These are phyloP conservation scores for Trypanosomatidae sp. DNA, from an alignment of 208 protist species.

Conservation along the genomic window DNA sequence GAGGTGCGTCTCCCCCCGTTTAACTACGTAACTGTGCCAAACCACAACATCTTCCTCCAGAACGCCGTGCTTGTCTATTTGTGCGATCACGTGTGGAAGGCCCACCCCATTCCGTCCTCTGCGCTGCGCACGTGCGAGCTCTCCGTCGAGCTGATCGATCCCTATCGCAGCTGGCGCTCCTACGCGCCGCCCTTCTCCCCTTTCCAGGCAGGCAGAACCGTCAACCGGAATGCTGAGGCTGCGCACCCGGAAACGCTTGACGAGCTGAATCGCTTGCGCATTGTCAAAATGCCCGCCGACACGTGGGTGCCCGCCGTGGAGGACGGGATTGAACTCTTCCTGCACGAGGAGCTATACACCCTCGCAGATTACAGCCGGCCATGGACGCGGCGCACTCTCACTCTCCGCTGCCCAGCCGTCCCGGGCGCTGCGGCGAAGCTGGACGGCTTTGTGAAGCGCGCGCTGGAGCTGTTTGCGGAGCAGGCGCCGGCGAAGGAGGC, in stretches of 20 bases:
- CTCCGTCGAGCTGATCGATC: slow-evolving; percentile 8
- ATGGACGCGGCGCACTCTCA: slow-evolving; percentile 12
- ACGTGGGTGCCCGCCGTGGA: slow-evolving; percentile 4
- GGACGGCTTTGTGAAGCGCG: slow-evolving; percentile 28
- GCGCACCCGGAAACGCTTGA: neutral
- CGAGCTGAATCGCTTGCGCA: slow-evolving; percentile 10
- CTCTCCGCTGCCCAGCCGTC: slow-evolving; percentile 7
- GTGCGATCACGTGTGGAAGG: slow-evolving; percentile 10
- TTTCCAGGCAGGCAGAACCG: neutral
- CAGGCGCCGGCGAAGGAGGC: slow-evolving; percentile 1
- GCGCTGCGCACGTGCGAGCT: neutral
- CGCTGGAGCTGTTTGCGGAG: slow-evolving; percentile 27
- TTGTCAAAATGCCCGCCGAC: slow-evolving; percentile 2
- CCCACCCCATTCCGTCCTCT: neutral
- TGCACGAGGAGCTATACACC: neutral
- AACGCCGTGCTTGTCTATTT: slow-evolving; percentile 24
- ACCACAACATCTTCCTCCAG: slow-evolving; percentile 21
- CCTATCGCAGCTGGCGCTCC: slow-evolving; percentile 15
- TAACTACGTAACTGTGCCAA: neutral
- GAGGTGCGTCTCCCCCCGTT: slow-evolving; percentile 10
- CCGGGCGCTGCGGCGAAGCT: slow-evolving; percentile 2
- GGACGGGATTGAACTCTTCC: slow-evolving; percentile 8
- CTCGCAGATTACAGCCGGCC: neutral
- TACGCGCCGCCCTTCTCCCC: neutral
- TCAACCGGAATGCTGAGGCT: neutral